Percentiles rank a stretch among this genome's conserved stretches.
These are phyloP conservation scores for Hemisphaericaspora lyxosophila DNA, from an alignment of 1,139 yeast species.

Conservation along the genomic window DNA sequence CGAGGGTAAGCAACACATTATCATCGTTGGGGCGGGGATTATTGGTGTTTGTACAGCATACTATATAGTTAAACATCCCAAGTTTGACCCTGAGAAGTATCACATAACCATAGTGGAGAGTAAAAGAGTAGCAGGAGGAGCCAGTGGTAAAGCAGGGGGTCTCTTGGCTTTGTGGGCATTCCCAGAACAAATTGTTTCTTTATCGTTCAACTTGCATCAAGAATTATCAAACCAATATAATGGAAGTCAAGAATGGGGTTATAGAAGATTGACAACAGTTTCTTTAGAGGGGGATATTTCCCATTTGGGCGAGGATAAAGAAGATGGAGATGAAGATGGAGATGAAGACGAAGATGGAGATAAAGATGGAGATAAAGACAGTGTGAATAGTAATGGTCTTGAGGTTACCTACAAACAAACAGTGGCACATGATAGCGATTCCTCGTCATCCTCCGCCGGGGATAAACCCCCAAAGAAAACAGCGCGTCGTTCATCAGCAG, in stretches of 20 bases:
- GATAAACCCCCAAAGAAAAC: conserved; percentile 38
- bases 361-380: conserved; percentile 6
- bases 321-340: conserved; percentile 10
- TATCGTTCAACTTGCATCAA: conserved; percentile 83
- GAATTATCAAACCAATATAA: conserved; percentile 73
- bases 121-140: conserved; percentile 94
- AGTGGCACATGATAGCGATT: conserved; percentile 19
- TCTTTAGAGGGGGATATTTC: conserved; percentile 82
- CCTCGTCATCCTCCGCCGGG: conserved; percentile 21
- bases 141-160: conserved; percentile 98
- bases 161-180: conserved; percentile 93
- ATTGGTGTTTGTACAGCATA: conserved; percentile 96
- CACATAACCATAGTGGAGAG: conserved; percentile 89
- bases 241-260: conserved; percentile 91
- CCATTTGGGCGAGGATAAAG: conserved; percentile 19
- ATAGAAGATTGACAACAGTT: conserved; percentile 82
- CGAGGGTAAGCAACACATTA: conserved; percentile 64
- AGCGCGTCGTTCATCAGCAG: conserved; percentile 25
- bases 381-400: no score
- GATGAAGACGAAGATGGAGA: conserved; percentile 7
- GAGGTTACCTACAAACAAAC: conserved; percentile 12
- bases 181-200: conserved; percentile 90
- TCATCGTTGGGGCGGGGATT: conserved; percentile 91
- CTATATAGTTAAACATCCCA: conserved; percentile 79
- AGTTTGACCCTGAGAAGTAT: conserved; percentile 66